Percentiles rank a stretch among this genome's conserved stretches.
Evolutionary conservation across 2,329 filamentous ascomycete genomes (phyloP).

Genomic region (Aspergillus sp.): DNA sequence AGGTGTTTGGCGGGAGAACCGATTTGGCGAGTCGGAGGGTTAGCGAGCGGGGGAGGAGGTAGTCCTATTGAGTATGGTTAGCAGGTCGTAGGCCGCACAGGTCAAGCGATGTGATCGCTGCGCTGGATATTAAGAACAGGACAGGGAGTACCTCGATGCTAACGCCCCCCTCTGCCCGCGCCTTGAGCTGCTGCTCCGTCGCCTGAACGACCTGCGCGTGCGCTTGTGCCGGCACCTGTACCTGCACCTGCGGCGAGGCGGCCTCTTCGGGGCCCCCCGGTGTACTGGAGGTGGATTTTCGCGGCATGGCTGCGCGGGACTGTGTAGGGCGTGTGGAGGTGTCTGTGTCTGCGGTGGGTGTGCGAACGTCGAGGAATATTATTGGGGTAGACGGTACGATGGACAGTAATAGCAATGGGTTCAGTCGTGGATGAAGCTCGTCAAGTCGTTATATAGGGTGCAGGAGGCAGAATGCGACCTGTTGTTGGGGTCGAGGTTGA

Average conservation of each 20-base stretch:
- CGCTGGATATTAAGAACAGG: neutral
- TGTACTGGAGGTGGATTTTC: slow-evolving; percentile 34
- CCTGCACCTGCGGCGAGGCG: slow-evolving; percentile 14
- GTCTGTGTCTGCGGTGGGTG: neutral
- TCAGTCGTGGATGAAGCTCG: neutral
- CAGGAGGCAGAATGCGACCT: neutral
- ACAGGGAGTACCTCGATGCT: slow-evolving; percentile 37
- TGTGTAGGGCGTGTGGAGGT: neutral
- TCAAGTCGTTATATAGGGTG: neutral
- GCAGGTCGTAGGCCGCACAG: neutral
- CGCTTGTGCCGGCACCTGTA: slow-evolving; percentile 13
- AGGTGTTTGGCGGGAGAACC: slow-evolving; percentile 63
- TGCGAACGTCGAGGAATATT: neutral
- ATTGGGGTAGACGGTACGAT: neutral
- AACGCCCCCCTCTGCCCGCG: slow-evolving; percentile 36
- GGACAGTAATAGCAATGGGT: neutral
- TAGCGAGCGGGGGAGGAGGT: slow-evolving; percentile 62
- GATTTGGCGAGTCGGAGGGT: slow-evolving; percentile 62
- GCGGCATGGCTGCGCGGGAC: slow-evolving; percentile 29
- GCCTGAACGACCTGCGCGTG: slow-evolving; percentile 27
- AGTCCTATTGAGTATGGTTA: slow-evolving; percentile 46
- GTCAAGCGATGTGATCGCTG: neutral
- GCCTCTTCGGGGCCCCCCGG: slow-evolving; percentile 17
- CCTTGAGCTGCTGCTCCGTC: slow-evolving; percentile 41
- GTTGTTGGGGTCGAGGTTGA: neutral